These are phyloP conservation scores for Fusarium keratoplasticum DNA, from an alignment of 2,329 filamentous ascomycete species.

Conservation along the genomic window DNA sequence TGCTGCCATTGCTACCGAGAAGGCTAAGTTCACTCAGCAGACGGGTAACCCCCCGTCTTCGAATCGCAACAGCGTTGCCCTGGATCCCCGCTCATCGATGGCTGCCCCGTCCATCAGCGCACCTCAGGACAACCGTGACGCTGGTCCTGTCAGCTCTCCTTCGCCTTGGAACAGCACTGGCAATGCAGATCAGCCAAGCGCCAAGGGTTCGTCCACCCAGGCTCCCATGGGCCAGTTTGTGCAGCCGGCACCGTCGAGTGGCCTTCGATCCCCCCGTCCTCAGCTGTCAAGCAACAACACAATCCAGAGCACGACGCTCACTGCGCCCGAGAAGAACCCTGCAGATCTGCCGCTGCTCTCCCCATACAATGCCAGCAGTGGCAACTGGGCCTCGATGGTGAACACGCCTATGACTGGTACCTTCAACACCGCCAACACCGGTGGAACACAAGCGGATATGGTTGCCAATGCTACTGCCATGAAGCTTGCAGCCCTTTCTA, in stretches of 20 bases:
- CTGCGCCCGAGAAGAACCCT: conserved; percentile 72
- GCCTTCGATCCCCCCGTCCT: conserved; percentile 83
- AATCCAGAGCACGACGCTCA: conserved; percentile 87
- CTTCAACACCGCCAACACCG: conserved; percentile 71
- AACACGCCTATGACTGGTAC: conserved; percentile 96
- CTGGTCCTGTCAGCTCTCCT: conserved; percentile 48
- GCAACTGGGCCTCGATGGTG: conserved; percentile 98
- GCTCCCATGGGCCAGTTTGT: conserved; percentile 94
- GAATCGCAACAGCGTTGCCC: conserved; percentile 88
- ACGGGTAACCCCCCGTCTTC: conserved; percentile 90
- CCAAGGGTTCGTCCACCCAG: conserved; percentile 84
- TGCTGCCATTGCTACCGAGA: conserved; percentile 97
- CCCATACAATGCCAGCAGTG: conserved; percentile 81
- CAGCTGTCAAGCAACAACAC: conserved; percentile 74
- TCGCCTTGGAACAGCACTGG: conserved; percentile 81
- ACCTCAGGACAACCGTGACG: conserved; percentile 52
- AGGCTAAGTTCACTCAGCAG: conserved; percentile 96
- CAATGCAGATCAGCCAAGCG: conserved; percentile 60
- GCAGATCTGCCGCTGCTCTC: conserved; percentile 87
- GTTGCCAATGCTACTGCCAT: conserved; percentile 98
- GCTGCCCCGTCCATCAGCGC: conserved; percentile 80
- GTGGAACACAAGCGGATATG: conserved; percentile 88
- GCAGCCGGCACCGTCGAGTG: conserved; percentile 79
- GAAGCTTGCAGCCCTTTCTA: conserved; percentile 96
- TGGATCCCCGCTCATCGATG: conserved; percentile 81